Evolutionary conservation across 2,329 filamentous ascomycete species (phyloP), one percentile per base, ranked within the genome.

Genomic region (Harringtonia lauricola): DNA sequence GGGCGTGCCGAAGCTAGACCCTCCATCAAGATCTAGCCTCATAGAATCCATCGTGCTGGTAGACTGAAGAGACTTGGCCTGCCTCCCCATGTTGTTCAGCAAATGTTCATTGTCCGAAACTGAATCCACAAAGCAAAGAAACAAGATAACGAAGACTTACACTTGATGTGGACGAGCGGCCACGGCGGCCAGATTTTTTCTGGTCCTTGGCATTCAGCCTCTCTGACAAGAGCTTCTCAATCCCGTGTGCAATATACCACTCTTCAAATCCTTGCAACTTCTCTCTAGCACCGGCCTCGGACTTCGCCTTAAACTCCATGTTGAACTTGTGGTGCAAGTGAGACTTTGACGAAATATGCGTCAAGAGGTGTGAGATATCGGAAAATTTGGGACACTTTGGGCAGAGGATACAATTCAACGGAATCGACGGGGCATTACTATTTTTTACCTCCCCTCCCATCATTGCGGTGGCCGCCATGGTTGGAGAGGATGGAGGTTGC

Each of bases 301-400:
- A 71, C 43, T 78, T 73, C 44, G 81, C 76, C 45, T 76, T 77
- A 51, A 95, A 76, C 54, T 86, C 81, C 42, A 87, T 72, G 56
- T 86, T 87, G 66, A 89, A 94, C 55, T 86, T 80, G 58, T 86
- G 76, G 47, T 87, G 81, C 29, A 95, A 68, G 59, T 96, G 90
- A n/a, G 84, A 83, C 59, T 95, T 95, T 51, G 89, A 95, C 47
- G 84, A 79, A 49, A 95, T 78, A 58, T 96, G 90, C 13, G 90
- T 96, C 57, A 96, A 76, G 31, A 95, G 70, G 61, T 95, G 90
- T 29, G 89, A 95, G 36, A 88, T 71, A 62, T 96, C 90, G 44
- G 87, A 94, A 64, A 95, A 95, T 26, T 65, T 75, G 33, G 86
- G 86, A 48, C 74, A 74, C 52, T 82, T 86, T 30, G 84, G 82